Conservation (phyloP, 805 yeast species). For the Wickerhamomyces rabaulensis region DNA sequence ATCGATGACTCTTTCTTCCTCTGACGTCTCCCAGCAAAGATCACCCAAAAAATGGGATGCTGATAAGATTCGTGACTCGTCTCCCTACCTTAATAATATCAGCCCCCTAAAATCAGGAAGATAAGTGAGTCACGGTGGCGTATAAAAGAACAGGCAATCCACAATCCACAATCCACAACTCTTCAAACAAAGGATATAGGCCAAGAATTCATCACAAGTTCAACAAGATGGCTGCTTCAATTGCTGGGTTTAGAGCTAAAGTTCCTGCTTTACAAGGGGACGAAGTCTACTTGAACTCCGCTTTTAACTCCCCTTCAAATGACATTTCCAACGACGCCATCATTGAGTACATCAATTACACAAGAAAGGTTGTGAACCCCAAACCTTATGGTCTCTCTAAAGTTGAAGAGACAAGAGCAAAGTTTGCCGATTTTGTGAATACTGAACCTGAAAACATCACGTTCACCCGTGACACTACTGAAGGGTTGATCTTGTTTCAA, state of each 20-base stretch:
- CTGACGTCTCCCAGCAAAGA: no score
- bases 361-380: not conserved
- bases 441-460: not conserved
- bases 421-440: not conserved
- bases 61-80: no score
- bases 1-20: no score
- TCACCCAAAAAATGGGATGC: no score
- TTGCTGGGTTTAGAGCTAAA: not conserved
- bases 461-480: not conserved
- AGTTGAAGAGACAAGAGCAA: not conserved
- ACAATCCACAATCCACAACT: no score
- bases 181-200: no score
- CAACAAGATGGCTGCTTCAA: not conserved
- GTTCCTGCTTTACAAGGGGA: not conserved
- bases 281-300: not conserved
- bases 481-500: not conserved
- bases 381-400: not conserved
- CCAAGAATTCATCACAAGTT: no score
- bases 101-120: no score
- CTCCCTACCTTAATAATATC: no score
- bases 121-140: no score
- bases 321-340: not conserved
- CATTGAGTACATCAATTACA: not conserved
- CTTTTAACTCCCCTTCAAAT: not conserved
- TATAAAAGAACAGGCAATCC: no score